A percentile compares a stretch with the other conserved stretches of the same genome.
Evolutionary conservation across 225 moss, liverwort and hornwort species (phyloP).

Genomic region (Thuidium tamariscinum): DNA sequence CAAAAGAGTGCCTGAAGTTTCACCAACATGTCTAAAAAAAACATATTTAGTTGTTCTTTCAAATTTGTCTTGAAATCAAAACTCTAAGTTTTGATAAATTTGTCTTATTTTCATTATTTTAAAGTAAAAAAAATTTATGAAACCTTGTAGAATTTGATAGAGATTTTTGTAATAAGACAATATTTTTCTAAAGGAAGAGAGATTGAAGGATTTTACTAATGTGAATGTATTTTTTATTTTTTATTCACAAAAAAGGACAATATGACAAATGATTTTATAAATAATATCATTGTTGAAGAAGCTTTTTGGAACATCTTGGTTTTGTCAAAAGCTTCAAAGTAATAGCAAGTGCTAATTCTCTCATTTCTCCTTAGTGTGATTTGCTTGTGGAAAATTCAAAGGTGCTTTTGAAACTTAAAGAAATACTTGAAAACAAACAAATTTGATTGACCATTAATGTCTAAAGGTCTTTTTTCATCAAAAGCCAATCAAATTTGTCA

Average conservation of each 20-base stretch:
- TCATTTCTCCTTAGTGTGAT: not conserved
- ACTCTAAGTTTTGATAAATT: not conserved
- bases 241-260: not conserved
- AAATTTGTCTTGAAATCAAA: not conserved
- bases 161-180: not conserved
- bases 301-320: rapidly evolving
- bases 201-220: not conserved
- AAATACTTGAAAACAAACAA: not conserved
- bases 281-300: rapidly evolving
- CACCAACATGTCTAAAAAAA: rapidly evolving
- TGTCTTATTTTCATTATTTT: not conserved
- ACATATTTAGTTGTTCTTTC: not conserved
- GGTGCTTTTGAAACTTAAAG: rapidly evolving
- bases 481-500: not conserved
- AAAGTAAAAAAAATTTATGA: not conserved
- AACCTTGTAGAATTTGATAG: not conserved
- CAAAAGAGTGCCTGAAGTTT: rapidly evolving
- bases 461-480: no score
- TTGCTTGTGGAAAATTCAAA: not conserved
- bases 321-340: rapidly evolving
- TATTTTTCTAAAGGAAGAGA: not conserved
- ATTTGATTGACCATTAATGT: rapidly evolving
- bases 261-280: not conserved
- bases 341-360: not conserved
- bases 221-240: not conserved